Evolutionary conservation across 306 rosid genomes (phyloP).

Genomic region (Cicer yamashitae): DNA sequence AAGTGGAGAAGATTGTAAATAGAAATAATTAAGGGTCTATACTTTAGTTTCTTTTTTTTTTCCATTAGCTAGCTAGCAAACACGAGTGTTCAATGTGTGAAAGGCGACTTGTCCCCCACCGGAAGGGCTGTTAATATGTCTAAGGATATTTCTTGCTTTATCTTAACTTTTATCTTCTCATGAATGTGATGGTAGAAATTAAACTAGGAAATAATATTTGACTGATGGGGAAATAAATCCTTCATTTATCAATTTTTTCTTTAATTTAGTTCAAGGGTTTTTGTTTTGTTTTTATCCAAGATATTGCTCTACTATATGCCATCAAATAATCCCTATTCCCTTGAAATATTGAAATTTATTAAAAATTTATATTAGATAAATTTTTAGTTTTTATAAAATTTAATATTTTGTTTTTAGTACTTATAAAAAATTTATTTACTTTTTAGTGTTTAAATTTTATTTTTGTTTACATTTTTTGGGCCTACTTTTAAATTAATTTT

Average conservation of each 20-base stretch:
- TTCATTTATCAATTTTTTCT: not conserved
- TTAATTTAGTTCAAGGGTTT: not conserved
- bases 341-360: no score
- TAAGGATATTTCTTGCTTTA: conserved; percentile 22
- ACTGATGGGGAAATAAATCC: conserved; percentile 35
- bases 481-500: no score
- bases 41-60: not conserved
- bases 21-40: conserved; percentile 3
- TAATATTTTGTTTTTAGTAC: no score
- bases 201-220: conserved; percentile 17
- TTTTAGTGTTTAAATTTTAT: no score
- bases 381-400: no score
- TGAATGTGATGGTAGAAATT: conserved; percentile 8
- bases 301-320: not conserved
- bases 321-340: not conserved
- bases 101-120: conserved; percentile 51
- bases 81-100: conserved; percentile 32
- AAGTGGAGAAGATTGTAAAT: conserved; percentile 7
- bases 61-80: conserved; percentile 2
- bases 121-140: conserved; percentile 31
- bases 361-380: no score
- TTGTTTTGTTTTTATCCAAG: not conserved
- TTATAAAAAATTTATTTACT: no score
- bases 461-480: no score
- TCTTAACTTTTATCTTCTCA: conserved; percentile 41